These are phyloP conservation scores for Prunus padus DNA, from an alignment of 306 rosid genomes.

Conservation along the genomic window DNA sequence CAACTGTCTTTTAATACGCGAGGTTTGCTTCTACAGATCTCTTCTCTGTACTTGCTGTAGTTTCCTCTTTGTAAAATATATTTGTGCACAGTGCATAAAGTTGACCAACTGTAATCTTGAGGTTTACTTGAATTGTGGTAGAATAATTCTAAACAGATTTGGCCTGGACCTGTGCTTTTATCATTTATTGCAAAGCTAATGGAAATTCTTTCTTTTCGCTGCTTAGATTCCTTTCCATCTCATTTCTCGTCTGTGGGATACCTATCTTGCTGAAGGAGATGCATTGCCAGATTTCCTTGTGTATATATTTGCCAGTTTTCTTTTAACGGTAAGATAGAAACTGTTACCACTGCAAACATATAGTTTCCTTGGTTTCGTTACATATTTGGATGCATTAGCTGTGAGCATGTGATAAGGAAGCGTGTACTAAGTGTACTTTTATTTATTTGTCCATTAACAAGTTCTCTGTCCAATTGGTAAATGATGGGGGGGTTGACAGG, in stretches of 20 bases:
- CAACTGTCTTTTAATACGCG: conserved; percentile 96
- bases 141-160: too few species aligned
- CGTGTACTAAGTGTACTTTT: background rate
- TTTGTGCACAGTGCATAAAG: background rate
- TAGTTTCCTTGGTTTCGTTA: conserved; percentile 17
- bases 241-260: conserved; percentile 97
- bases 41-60: conserved; percentile 6
- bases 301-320: conserved; percentile 95
- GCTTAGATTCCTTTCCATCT: conserved; percentile 85
- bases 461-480: background rate
- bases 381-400: conserved; percentile 8
- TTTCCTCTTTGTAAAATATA: conserved; percentile 15
- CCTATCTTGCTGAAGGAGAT: conserved; percentile 98
- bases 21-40: conserved; percentile 51
- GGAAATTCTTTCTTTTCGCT: conserved; percentile 14
- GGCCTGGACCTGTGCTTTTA: conserved; percentile 21
- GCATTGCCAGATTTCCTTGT: conserved; percentile 97
- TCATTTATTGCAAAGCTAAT: conserved; percentile 29
- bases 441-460: background rate
- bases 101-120: background rate
- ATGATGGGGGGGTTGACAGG: background rate
- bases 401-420: background rate
- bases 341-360: conserved; percentile 1
- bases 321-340: conserved; percentile 73
- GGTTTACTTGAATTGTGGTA: too few species aligned